phyloP scores from a whole-genome alignment of 441 rosid genomes.

The Euphorbia schlechtendalii region DNA sequence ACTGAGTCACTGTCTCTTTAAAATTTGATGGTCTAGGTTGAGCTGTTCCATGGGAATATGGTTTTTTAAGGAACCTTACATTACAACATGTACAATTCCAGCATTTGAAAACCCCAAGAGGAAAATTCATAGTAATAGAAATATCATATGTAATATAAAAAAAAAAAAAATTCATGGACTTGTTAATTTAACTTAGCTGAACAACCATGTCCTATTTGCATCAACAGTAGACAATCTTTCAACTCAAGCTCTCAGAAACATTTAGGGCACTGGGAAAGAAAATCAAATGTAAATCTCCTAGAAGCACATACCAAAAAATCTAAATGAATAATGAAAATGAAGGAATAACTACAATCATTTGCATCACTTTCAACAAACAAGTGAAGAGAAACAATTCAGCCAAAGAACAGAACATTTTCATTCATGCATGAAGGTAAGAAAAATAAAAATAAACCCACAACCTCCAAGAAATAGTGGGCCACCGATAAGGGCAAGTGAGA shows the following conservation, averaged over 20 bases:
- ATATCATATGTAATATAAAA: neutral
- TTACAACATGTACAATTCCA: neutral
- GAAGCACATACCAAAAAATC: neutral
- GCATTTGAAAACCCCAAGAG: neutral
- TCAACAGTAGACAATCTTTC: neutral
- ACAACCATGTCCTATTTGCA: neutral
- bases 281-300: neutral
- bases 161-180: neutral
- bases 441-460: neutral
- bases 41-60: neutral
- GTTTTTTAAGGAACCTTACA: neutral
- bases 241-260: neutral
- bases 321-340: neutral
- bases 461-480: conserved; percentile 14
- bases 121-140: too few relatives aligned
- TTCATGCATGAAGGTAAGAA: neutral
- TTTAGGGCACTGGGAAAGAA: neutral
- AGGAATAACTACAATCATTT: neutral
- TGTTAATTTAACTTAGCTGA: neutral
- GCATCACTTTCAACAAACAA: conserved; percentile 15
- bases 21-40: neutral
- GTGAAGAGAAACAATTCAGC: conserved; percentile 11
- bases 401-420: conserved; percentile 9
- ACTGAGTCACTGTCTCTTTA: neutral
- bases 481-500: neutral